These are phyloP conservation scores for Hypoxylon sp. DNA, from an alignment of 2,329 filamentous ascomycete genomes.

Conservation along the genomic window DNA sequence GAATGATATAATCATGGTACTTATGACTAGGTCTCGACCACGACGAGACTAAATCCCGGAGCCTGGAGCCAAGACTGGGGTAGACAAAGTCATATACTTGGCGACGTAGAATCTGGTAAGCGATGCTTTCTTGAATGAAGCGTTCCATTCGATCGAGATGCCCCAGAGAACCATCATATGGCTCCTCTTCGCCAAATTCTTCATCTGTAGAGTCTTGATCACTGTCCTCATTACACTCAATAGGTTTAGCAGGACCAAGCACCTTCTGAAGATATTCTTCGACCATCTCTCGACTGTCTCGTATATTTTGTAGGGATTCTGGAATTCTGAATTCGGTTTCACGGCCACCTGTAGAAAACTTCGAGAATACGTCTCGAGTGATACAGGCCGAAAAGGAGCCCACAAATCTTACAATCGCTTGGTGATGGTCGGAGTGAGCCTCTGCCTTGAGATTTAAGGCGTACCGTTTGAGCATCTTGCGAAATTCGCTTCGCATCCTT, in stretches of 20 bases:
- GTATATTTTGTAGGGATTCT: neutral
- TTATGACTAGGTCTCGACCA: slow-evolving; percentile 13
- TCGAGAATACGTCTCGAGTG: neutral
- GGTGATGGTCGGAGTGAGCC: neutral
- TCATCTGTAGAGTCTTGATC: slow-evolving; percentile 8
- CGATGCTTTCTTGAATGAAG: neutral
- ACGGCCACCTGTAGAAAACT: neutral
- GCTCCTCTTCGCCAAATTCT: slow-evolving; percentile 1
- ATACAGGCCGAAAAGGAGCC: neutral
- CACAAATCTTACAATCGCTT: neutral
- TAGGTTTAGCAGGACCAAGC: neutral
- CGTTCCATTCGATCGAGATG: neutral
- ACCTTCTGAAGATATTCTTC: neutral
- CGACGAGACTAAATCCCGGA: neutral
- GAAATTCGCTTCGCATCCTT: neutral
- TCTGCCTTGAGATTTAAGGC: slow-evolving; percentile 11
- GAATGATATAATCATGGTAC: neutral
- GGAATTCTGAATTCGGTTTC: neutral
- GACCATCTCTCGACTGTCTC: neutral
- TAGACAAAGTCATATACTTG: slow-evolving; percentile 4
- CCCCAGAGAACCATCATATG: neutral
- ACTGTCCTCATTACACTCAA: neutral
- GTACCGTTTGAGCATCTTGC: neutral
- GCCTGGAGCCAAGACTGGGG: slow-evolving; percentile 6
- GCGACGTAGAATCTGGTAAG: neutral